phyloP scores from a whole-genome alignment of 2,329 filamentous ascomycete species.

The Stenocarpella maydis region DNA sequence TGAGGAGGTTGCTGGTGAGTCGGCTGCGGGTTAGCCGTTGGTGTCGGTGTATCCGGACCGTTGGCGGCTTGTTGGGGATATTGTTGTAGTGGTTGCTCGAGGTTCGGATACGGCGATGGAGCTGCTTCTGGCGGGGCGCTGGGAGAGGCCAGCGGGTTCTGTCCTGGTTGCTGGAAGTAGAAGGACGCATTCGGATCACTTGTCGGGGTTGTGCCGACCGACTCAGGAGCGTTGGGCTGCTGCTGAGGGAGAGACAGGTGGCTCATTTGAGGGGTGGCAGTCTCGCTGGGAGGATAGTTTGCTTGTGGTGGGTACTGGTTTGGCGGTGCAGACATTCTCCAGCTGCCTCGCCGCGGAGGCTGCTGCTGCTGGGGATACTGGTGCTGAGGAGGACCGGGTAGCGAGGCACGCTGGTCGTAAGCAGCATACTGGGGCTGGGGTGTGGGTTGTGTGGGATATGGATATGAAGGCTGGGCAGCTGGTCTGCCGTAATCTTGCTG shows the following conservation, averaged over 20 bases:
- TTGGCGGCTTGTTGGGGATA: constrained; percentile 44
- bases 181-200: constrained; percentile 64
- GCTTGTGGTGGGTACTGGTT: constrained; percentile 48
- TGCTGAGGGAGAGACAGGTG: constrained; percentile 45
- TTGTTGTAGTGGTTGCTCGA: constrained; percentile 45
- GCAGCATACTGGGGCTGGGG: constrained; percentile 53
- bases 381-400: constrained; percentile 49
- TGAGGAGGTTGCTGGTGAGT: constrained; percentile 43
- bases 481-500: constrained; percentile 56
- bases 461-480: constrained; percentile 61
- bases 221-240: constrained; percentile 45
- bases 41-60: constrained; percentile 50
- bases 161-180: constrained; percentile 60
- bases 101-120: constrained; percentile 61
- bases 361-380: constrained; percentile 58
- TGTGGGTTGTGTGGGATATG: constrained; percentile 55
- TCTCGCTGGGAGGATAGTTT: constrained; percentile 46
- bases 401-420: constrained; percentile 54
- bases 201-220: constrained; percentile 45
- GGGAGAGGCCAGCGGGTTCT: constrained; percentile 48
- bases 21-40: constrained; percentile 48
- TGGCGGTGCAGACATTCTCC: constrained; percentile 54
- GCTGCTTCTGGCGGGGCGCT: constrained; percentile 51
- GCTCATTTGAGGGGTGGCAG: constrained; percentile 41
- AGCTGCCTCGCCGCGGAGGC: constrained; percentile 54